These are phyloP conservation scores for Aspergillus calidoustus DNA, from an alignment of 2,329 filamentous ascomycete species.

Conservation along the genomic window DNA sequence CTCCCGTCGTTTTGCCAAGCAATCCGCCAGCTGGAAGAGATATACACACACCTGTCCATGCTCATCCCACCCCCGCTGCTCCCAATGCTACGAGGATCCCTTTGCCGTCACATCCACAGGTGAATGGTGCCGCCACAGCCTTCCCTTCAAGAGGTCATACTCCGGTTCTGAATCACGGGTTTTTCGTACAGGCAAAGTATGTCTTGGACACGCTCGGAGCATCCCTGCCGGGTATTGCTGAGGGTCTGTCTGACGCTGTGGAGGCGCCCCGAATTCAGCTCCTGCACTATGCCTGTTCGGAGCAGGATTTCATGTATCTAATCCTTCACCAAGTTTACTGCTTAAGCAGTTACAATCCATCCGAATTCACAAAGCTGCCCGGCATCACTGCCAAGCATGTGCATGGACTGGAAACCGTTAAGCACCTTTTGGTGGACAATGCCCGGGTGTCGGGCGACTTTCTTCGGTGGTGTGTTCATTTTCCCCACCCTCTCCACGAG, in stretches of 20 bases:
- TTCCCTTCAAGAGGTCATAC: not conserved
- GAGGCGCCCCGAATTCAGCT: slow-evolving; percentile 56
- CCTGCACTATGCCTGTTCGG: slow-evolving; percentile 60
- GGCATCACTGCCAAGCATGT: slow-evolving; percentile 37
- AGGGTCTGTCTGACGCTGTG: slow-evolving; percentile 44
- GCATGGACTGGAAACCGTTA: slow-evolving; percentile 43
- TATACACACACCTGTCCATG: not conserved
- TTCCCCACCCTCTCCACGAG: slow-evolving; percentile 47
- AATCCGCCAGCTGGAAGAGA: not conserved
- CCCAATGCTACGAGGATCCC: not conserved
- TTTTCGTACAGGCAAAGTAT: slow-evolving; percentile 14
- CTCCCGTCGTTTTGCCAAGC: not conserved
- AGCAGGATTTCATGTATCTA: slow-evolving; percentile 66
- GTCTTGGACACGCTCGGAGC: slow-evolving; percentile 27
- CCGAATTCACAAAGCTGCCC: slow-evolving; percentile 43
- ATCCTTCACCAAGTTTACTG: slow-evolving; percentile 70
- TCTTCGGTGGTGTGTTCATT: slow-evolving; percentile 53
- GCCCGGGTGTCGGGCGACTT: slow-evolving; percentile 43
- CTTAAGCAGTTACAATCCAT: slow-evolving; percentile 52
- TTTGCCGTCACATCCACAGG: not conserved
- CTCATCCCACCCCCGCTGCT: not conserved
- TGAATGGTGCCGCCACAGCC: not conserved
- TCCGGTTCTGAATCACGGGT: slow-evolving; percentile 22
- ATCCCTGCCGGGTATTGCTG: slow-evolving; percentile 18
- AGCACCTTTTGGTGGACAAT: slow-evolving; percentile 54